These are phyloP conservation scores for Tylopilus sp. DNA, from an alignment of 1,284 basidiomycete genomes.

Conservation along the genomic window DNA sequence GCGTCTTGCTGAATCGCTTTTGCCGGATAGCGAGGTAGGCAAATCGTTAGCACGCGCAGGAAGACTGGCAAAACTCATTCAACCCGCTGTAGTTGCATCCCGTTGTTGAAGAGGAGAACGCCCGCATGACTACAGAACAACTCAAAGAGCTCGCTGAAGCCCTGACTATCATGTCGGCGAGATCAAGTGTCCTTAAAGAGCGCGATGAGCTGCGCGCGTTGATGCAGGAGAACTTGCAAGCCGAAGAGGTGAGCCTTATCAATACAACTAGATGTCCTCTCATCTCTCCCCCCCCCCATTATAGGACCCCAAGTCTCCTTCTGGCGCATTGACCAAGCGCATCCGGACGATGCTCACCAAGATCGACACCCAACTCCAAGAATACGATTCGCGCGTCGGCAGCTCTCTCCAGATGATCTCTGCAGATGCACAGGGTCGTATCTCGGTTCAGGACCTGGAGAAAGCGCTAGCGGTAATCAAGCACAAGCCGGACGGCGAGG, in stretches of 20 bases:
- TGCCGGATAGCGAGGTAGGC: slow-evolving; percentile 73
- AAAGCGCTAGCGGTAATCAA: slow-evolving; percentile 91
- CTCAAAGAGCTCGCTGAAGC: slow-evolving; percentile 92
- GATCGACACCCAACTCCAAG: slow-evolving; percentile 89
- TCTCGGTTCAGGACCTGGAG: slow-evolving; percentile 85
- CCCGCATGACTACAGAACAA: slow-evolving; percentile 96
- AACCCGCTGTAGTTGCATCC: slow-evolving; percentile 38
- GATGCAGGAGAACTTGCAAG: slow-evolving; percentile 87
- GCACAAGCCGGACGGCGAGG: slow-evolving; percentile 87
- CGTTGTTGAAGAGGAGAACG: slow-evolving; percentile 58
- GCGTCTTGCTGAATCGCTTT: slow-evolving; percentile 65
- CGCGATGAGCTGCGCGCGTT: slow-evolving; percentile 84
- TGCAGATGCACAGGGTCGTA: slow-evolving; percentile 86
- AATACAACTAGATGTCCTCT: slow-evolving; percentile 2
- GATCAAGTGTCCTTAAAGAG: slow-evolving; percentile 96
- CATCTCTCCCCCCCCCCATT: background rate
- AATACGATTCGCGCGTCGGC: slow-evolving; percentile 89
- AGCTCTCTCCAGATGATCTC: slow-evolving; percentile 92
- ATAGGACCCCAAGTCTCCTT: slow-evolving; percentile 72
- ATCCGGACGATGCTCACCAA: slow-evolving; percentile 95
- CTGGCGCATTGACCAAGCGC: slow-evolving; percentile 84
- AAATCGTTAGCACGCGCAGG: background rate
- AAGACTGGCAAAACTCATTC: background rate
- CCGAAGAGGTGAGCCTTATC: slow-evolving; percentile 64
- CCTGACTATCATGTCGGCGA: slow-evolving; percentile 85